phyloP scores from a whole-genome alignment of 1,284 basidiomycete species.

The Kwoniella shivajii region DNA sequence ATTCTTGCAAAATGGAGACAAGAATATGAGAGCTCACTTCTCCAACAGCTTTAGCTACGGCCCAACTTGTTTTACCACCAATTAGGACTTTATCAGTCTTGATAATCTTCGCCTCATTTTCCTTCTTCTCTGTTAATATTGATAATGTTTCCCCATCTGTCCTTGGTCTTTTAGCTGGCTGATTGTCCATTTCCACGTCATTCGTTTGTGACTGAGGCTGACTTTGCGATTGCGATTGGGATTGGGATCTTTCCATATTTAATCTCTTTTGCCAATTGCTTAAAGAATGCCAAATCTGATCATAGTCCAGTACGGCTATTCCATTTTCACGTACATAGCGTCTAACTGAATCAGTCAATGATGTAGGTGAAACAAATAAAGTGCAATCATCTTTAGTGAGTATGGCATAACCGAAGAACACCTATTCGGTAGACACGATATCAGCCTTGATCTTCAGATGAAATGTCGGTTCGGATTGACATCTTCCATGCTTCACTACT shows the following conservation, averaged over 20 bases:
- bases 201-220: slow-evolving; percentile 12
- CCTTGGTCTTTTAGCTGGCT: slow-evolving; percentile 5
- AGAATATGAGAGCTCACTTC: slow-evolving; percentile 54
- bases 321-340: slow-evolving; percentile 62
- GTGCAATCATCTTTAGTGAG: slow-evolving; percentile 68
- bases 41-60: slow-evolving; percentile 74
- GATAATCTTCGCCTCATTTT: slow-evolving; percentile 33
- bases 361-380: slow-evolving; percentile 72
- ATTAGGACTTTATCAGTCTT: slow-evolving; percentile 57
- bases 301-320: slow-evolving; percentile 73
- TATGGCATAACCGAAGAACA: slow-evolving; percentile 92
- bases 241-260: slow-evolving; percentile 10
- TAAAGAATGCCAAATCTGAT: slow-evolving; percentile 60
- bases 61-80: slow-evolving; percentile 73
- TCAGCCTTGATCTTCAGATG: background rate
- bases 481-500: background rate
- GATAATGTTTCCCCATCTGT: background rate
- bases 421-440: slow-evolving; percentile 53
- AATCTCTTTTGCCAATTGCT: slow-evolving; percentile 28
- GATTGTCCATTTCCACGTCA: slow-evolving; percentile 12
- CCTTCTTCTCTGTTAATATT: background rate
- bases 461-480: background rate
- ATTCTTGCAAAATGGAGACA: background rate
- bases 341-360: slow-evolving; percentile 64
- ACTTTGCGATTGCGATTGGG: background rate